A percentile compares a stretch with the other conserved stretches of the same genome.
These are phyloP conservation scores for Aspergillus sp. DNA, from an alignment of 2,329 filamentous ascomycete species.

Conservation along the genomic window DNA sequence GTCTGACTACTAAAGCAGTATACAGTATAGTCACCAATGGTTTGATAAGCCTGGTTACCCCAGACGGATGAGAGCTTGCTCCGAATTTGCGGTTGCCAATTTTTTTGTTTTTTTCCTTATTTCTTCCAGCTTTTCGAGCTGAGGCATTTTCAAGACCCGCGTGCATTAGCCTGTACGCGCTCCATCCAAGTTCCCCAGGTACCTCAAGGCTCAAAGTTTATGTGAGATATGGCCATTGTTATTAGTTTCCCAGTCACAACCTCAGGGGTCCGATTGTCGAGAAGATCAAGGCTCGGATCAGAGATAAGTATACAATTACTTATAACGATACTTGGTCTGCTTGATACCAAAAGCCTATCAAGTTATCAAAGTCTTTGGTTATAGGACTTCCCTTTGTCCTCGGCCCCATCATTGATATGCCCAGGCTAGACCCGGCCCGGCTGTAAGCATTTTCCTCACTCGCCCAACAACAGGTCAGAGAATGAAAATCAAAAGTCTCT, in stretches of 20 bases:
- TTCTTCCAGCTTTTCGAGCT: conserved; percentile 8
- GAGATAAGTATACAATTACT: not conserved
- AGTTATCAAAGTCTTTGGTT: not conserved
- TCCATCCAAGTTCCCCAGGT: conserved; percentile 1
- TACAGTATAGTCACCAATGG: no score
- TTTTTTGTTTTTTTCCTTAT: conserved; percentile 2
- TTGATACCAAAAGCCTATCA: not conserved
- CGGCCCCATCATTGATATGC: not conserved
- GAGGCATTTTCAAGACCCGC: conserved; percentile 17
- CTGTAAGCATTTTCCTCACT: not conserved
- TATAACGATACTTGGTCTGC: not conserved
- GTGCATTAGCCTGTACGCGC: conserved; percentile 11
- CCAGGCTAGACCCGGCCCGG: conserved; percentile 8
- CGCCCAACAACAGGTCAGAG: not conserved
- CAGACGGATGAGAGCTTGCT: not conserved
- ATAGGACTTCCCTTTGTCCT: not conserved
- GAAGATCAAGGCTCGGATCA: not conserved
- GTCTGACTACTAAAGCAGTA: no score
- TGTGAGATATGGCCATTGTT: no score
- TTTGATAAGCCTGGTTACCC: no score
- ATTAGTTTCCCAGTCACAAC: not conserved
- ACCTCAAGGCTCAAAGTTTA: not conserved
- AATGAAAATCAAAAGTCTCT: not conserved
- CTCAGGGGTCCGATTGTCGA: no score
- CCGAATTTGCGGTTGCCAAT: conserved; percentile 8